These are phyloP conservation scores for Groenewaldozyma tartarivorans DNA, from an alignment of 805 yeast genomes.

Conservation along the genomic window DNA sequence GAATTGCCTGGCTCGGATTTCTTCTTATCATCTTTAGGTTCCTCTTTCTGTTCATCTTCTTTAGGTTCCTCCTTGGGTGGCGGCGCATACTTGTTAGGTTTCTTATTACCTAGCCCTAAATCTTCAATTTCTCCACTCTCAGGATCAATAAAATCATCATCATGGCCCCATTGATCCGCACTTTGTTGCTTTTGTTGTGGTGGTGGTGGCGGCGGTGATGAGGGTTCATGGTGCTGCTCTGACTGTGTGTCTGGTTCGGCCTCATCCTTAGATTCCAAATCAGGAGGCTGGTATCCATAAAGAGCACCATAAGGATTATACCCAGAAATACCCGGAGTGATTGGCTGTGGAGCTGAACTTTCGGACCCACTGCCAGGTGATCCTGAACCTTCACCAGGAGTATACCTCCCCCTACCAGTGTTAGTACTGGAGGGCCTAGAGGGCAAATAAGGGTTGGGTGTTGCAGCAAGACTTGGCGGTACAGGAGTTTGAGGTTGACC, in stretches of 20 bases:
- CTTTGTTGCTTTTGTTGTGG: background rate
- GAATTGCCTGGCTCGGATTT: constrained; percentile 15
- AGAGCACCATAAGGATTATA: constrained; percentile 4
- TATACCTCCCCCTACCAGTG: too few relatives aligned
- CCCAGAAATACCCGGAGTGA: background rate
- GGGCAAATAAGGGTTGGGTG: too few relatives aligned
- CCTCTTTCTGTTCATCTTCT: constrained; percentile 15
- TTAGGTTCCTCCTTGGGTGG: constrained; percentile 9
- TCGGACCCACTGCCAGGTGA: too few relatives aligned
- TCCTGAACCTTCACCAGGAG: too few relatives aligned
- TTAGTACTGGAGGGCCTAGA: too few relatives aligned
- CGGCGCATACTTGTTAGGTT: constrained; percentile 14
- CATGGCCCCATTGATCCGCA: background rate
- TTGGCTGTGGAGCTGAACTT: too few relatives aligned
- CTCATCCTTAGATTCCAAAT: background rate
- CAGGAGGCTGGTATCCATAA: constrained; percentile 4
- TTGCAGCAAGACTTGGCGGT: too few relatives aligned
- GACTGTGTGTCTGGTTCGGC: background rate
- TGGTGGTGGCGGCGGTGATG: background rate
- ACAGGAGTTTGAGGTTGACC: too few relatives aligned
- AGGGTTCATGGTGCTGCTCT: too few relatives aligned
- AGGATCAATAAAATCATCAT: background rate
- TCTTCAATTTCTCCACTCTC: constrained; percentile 15
- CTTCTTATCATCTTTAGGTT: constrained; percentile 21
- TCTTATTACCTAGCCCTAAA: constrained; percentile 10